Evolutionary conservation across 345 rosid genomes (phyloP).

Genomic region (Pugionium dolabratum): DNA sequence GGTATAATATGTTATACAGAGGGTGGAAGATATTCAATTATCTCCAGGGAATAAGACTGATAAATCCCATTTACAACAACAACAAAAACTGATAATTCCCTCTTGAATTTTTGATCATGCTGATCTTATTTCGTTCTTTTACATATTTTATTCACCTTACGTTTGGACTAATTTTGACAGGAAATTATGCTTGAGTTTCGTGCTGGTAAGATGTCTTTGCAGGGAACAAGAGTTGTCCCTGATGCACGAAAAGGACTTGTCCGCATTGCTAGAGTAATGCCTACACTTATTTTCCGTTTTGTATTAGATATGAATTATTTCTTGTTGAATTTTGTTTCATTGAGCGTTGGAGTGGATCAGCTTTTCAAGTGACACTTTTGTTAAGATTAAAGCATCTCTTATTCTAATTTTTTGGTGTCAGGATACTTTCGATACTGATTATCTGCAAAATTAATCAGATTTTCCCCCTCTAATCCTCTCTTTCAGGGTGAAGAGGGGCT

Average conservation of each 20-base stretch:
- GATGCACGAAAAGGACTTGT: slow-evolving; percentile 90
- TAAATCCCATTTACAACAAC: no score
- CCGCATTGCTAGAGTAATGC: slow-evolving; percentile 71
- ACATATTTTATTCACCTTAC: neutral
- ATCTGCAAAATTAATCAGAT: slow-evolving; percentile 8
- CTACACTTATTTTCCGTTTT: neutral
- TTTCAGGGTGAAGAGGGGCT: slow-evolving; percentile 87
- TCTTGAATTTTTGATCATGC: neutral
- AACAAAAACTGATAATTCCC: no score
- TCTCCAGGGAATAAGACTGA: no score
- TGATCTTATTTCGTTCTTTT: neutral
- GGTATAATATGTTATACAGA: no score
- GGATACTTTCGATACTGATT: no score
- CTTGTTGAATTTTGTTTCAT: neutral
- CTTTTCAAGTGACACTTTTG: neutral
- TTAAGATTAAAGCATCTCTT: neutral
- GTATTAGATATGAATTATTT: neutral
- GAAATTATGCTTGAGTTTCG: slow-evolving; percentile 88
- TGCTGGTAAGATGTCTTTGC: slow-evolving; percentile 89
- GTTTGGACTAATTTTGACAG: slow-evolving; percentile 42
- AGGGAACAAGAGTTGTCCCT: slow-evolving; percentile 81
- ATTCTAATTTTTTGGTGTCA: slow-evolving; percentile 2
- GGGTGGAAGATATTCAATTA: no score
- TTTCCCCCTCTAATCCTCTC: neutral
- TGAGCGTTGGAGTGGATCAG: slow-evolving; percentile 1